A percentile compares a stretch with the other conserved stretches of the same genome.
These are phyloP conservation scores for Imleria badia DNA, from an alignment of 768 basidiomycete species.

Conservation along the genomic window DNA sequence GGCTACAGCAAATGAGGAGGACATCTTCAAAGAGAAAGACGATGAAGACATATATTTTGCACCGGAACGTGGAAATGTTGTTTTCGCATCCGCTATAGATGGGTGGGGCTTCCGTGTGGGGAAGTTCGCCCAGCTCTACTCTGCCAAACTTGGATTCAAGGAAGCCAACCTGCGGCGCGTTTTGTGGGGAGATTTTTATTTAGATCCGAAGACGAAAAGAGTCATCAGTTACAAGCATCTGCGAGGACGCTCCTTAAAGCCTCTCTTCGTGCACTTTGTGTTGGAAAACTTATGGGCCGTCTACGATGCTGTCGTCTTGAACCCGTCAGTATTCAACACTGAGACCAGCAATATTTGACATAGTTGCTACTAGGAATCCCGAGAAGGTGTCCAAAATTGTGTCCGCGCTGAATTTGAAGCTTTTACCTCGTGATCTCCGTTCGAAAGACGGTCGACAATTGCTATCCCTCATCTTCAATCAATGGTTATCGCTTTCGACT, in stretches of 20 bases:
- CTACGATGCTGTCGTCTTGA: constrained; percentile 84
- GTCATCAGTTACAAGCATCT: constrained; percentile 92
- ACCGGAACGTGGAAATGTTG: constrained; percentile 91
- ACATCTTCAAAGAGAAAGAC: constrained; percentile 90
- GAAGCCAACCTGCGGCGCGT: constrained; percentile 83
- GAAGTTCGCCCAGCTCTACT: constrained; percentile 92
- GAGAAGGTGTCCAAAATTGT: constrained; percentile 92
- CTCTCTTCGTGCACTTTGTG: constrained; percentile 96
- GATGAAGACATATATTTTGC: constrained; percentile 98
- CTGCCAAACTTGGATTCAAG: constrained; percentile 85
- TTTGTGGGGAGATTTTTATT: constrained; percentile 96
- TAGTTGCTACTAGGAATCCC: constrained; percentile 66
- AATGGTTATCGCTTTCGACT: constrained; percentile 95
- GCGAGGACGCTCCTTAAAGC: constrained; percentile 83
- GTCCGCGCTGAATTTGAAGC: constrained; percentile 73
- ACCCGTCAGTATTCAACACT: constrained; percentile 65
- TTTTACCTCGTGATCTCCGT: constrained; percentile 85
- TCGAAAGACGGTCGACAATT: constrained; percentile 87
- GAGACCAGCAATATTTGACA: constrained; percentile 9
- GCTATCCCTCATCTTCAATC: constrained; percentile 83
- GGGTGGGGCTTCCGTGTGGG: constrained; percentile 97
- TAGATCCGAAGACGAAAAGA: constrained; percentile 93
- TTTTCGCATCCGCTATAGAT: constrained; percentile 94
- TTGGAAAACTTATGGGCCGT: constrained; percentile 97
- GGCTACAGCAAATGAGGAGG: constrained; percentile 54